Percentiles rank a stretch among this genome's conserved stretches.
phyloP scores from a whole-genome alignment of 441 rosid genomes.

The Manihot esculenta region DNA sequence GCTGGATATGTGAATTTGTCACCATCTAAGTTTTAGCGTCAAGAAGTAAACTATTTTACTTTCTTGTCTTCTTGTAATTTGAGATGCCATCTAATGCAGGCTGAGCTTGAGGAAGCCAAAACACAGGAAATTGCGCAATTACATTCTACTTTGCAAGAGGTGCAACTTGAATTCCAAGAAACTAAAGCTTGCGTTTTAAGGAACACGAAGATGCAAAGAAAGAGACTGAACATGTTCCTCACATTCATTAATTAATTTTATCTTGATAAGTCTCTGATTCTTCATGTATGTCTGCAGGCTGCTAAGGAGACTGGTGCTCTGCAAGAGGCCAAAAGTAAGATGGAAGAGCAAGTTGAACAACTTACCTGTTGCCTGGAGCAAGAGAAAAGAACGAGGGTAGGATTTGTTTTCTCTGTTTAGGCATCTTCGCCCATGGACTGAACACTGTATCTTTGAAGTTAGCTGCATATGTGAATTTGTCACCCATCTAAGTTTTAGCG shows the following conservation, averaged over 20 bases:
- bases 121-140: constrained; percentile 66
- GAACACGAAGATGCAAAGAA: constrained; percentile 46
- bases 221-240: constrained; percentile 25
- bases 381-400: constrained; percentile 84
- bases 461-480: background rate
- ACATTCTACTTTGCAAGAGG: constrained; percentile 66
- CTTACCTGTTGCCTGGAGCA: constrained; percentile 67
- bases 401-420: background rate
- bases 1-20: background rate
- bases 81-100: constrained; percentile 35
- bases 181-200: constrained; percentile 43
- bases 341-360: constrained; percentile 93
- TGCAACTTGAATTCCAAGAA: constrained; percentile 52
- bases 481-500: too few species aligned
- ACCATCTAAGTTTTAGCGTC: background rate
- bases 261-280: too few species aligned
- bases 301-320: constrained; percentile 96
- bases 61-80: too few species aligned
- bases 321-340: constrained; percentile 82
- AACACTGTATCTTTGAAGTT: background rate
- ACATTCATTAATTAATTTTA: constrained; percentile 8
- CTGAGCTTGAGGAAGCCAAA: constrained; percentile 69
- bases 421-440: background rate
- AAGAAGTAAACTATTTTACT: too few species aligned
- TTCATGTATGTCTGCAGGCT: constrained; percentile 60